These are phyloP conservation scores for Diaporthe australafricana DNA, from an alignment of 2,329 filamentous ascomycete species.

Conservation along the genomic window DNA sequence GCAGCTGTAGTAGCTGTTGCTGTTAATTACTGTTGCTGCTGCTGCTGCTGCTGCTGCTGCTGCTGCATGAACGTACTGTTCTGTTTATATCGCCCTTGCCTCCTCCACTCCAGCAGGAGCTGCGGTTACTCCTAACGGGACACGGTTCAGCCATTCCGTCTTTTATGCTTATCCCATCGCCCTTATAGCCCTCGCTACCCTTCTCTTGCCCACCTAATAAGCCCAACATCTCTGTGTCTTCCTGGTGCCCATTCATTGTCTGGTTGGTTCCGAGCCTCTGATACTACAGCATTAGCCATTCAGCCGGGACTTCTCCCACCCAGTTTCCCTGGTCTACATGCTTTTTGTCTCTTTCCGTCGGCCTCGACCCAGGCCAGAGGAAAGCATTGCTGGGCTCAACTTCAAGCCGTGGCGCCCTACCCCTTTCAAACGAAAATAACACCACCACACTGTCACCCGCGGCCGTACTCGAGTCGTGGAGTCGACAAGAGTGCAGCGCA, in stretches of 20 bases:
- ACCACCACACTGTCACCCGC: slow-evolving; percentile 45
- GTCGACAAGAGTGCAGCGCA: slow-evolving; percentile 48
- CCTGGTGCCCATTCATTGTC: slow-evolving; percentile 40
- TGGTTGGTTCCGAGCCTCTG: slow-evolving; percentile 51
- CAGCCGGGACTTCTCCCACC: slow-evolving; percentile 58
- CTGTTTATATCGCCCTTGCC: slow-evolving; percentile 6
- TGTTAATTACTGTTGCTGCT: background rate
- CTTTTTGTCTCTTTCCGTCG: slow-evolving; percentile 48
- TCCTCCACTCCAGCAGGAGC: slow-evolving; percentile 16
- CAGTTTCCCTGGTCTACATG: slow-evolving; percentile 50
- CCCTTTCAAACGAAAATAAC: slow-evolving; percentile 37
- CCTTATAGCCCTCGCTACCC: slow-evolving; percentile 25
- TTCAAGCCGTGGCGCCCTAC: slow-evolving; percentile 32
- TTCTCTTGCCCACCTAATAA: slow-evolving; percentile 25
- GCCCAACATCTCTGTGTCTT: slow-evolving; percentile 37
- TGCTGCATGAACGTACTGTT: slow-evolving; percentile 15
- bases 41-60: background rate
- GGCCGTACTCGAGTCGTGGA: slow-evolving; percentile 50
- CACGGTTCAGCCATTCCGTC: slow-evolving; percentile 8
- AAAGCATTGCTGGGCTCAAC: slow-evolving; percentile 50
- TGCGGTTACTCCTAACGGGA: slow-evolving; percentile 14
- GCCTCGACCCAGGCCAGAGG: slow-evolving; percentile 35
- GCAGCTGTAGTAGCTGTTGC: too few relatives aligned
- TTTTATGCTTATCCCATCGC: slow-evolving; percentile 27
- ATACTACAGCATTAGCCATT: slow-evolving; percentile 61